These are phyloP conservation scores for Clitopilus passeckerianus DNA, from an alignment of 768 basidiomycete species.

Conservation along the genomic window DNA sequence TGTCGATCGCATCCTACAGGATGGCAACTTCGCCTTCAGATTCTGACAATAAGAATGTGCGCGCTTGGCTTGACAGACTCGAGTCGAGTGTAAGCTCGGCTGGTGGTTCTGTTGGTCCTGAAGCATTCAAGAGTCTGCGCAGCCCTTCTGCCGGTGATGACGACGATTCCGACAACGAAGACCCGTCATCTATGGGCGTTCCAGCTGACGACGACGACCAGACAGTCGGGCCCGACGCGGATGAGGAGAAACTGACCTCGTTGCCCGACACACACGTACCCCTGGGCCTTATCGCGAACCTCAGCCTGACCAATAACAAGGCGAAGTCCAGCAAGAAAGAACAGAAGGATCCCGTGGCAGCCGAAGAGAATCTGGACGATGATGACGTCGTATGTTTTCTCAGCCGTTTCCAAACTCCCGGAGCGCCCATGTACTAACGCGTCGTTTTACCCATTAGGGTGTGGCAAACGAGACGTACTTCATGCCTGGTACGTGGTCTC, in stretches of 20 bases:
- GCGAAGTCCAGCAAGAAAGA: slow-evolving; percentile 35
- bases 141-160: slow-evolving; percentile 21
- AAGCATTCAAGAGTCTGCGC: slow-evolving; percentile 42
- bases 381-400: slow-evolving; percentile 53
- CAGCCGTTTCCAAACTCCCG: background rate
- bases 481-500: slow-evolving; percentile 51
- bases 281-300: slow-evolving; percentile 67
- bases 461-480: slow-evolving; percentile 80
- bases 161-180: slow-evolving; percentile 39
- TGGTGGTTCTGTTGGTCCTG: slow-evolving; percentile 35
- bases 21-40: slow-evolving; percentile 77
- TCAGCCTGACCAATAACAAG: slow-evolving; percentile 57
- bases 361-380: slow-evolving; percentile 48
- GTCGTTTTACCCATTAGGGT: slow-evolving; percentile 38
- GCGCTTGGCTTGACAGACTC: slow-evolving; percentile 74
- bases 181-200: slow-evolving; percentile 15
- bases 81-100: slow-evolving; percentile 53
- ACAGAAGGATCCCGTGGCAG: slow-evolving; percentile 27
- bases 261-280: slow-evolving; percentile 72
- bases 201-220: slow-evolving; percentile 21
- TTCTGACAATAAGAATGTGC: slow-evolving; percentile 57
- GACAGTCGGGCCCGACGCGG: slow-evolving; percentile 13
- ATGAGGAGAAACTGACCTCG: slow-evolving; percentile 32
- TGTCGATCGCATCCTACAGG: slow-evolving; percentile 74
- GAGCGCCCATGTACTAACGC: slow-evolving; percentile 7